Evolutionary conservation across 306 rosid species (phyloP).

Genomic region (Malus orientalis): DNA sequence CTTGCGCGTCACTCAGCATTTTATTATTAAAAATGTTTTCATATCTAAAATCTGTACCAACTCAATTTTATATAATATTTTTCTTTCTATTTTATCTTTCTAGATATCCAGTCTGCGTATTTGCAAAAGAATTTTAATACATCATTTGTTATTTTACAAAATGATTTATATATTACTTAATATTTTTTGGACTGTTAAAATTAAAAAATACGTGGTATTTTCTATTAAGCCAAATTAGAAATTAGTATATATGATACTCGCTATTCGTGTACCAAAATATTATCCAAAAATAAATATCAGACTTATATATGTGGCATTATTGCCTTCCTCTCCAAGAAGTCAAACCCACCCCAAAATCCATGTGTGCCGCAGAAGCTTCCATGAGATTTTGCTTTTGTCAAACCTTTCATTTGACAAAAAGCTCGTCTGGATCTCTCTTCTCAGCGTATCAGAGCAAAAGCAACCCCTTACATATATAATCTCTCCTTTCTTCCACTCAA

Average conservation of each 20-base stretch:
- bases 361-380: constrained; percentile 44
- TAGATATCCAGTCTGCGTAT: neutral
- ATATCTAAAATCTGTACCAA: neutral
- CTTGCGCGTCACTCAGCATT: neutral
- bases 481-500: neutral
- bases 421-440: constrained; percentile 30
- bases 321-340: neutral
- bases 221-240: too few species aligned
- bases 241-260: too few species aligned
- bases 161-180: too few species aligned
- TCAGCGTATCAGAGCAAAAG: neutral
- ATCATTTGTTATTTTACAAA: too few species aligned
- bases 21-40: neutral
- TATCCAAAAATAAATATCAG: neutral
- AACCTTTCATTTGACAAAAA: constrained; percentile 33
- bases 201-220: too few species aligned
- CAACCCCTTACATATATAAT: neutral
- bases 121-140: neutral
- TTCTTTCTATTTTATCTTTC: neutral
- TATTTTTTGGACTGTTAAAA: too few species aligned
- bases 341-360: constrained; percentile 4
- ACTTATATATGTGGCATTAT: neutral
- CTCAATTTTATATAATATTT: neutral
- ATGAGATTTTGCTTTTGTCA: constrained; percentile 15
- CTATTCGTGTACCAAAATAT: too few species aligned